phyloP scores from a whole-genome alignment of 495 filamentous ascomycete species.

The Neurospora africana region DNA sequence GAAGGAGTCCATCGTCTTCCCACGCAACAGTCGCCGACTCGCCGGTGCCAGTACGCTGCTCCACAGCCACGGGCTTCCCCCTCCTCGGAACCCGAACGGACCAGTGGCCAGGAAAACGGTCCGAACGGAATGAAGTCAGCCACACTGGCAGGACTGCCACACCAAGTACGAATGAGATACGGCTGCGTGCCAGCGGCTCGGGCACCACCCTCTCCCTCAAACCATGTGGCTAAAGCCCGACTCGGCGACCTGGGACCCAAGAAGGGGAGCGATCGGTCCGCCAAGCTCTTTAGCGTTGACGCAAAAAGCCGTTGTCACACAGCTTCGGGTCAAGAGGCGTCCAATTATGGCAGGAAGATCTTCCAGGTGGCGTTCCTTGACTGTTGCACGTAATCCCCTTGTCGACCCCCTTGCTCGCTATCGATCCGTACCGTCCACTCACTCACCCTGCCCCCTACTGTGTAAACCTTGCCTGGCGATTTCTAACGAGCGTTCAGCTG shows the following conservation, averaged over 20 bases:
- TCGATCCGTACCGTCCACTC: neutral
- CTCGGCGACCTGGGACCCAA: conserved; percentile 25
- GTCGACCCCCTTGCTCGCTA: neutral
- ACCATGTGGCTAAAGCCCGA: conserved; percentile 29
- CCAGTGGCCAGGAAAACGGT: neutral
- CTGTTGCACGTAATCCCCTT: neutral
- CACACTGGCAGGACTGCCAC: neutral
- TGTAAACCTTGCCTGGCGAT: conserved; percentile 21
- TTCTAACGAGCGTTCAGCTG: conserved; percentile 28
- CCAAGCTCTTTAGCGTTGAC: conserved; percentile 21
- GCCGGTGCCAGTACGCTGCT: neutral
- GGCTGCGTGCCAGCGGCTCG: conserved; percentile 15
- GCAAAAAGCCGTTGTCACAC: conserved; percentile 33
- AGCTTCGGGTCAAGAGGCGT: conserved; percentile 22
- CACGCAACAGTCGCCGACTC: neutral
- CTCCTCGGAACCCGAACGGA: neutral
- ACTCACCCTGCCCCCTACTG: neutral
- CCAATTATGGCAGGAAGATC: conserved; percentile 18
- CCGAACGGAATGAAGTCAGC: neutral
- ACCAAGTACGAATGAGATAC: neutral
- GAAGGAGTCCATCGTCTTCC: neutral
- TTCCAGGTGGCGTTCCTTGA: conserved; percentile 17
- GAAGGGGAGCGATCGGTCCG: conserved; percentile 21
- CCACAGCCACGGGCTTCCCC: neutral
- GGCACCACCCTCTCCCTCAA: conserved; percentile 20